A percentile compares a stretch with the other conserved stretches of the same genome.
Evolutionary conservation across 495 filamentous ascomycete species (phyloP).

Genomic region (Polyplosphaeria fusca): DNA sequence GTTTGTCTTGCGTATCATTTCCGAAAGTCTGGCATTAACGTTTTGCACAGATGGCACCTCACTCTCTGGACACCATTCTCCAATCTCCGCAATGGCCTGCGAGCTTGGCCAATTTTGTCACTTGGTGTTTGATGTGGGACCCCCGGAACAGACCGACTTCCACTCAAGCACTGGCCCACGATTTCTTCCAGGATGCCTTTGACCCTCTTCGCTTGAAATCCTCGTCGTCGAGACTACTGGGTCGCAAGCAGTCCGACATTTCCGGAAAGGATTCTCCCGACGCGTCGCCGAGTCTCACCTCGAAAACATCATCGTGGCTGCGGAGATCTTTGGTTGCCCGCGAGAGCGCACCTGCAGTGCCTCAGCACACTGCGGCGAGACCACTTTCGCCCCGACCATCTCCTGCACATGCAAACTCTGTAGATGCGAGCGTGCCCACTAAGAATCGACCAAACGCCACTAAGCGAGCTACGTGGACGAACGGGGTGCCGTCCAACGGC

Average conservation of each 20-base stretch:
- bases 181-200: constrained; percentile 93
- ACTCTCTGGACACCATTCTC: constrained; percentile 92
- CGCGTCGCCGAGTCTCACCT: constrained; percentile 60
- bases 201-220: constrained; percentile 93
- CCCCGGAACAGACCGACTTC: constrained; percentile 93
- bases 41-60: constrained; percentile 90
- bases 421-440: constrained; percentile 35
- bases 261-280: constrained; percentile 66
- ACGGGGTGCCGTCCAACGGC: constrained; percentile 65
- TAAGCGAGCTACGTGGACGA: constrained; percentile 88
- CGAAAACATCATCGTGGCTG: constrained; percentile 90
- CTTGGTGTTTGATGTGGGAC: constrained; percentile 99
- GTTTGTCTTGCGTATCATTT: constrained; percentile 38
- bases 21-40: neutral
- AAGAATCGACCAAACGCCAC: constrained; percentile 60
- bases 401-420: constrained; percentile 58
- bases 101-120: constrained; percentile 86
- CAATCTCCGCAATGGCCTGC: constrained; percentile 87
- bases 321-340: constrained; percentile 82
- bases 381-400: constrained; percentile 49
- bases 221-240: constrained; percentile 75
- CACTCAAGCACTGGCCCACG: constrained; percentile 84
- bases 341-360: constrained; percentile 57
- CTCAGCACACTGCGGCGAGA: constrained; percentile 40
- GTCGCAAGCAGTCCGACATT: constrained; percentile 82